A percentile compares a stretch with the other conserved stretches of the same genome.
Evolutionary conservation across 164 flowering plant species (phyloP).

Genomic region (Nymphaea colorata): DNA sequence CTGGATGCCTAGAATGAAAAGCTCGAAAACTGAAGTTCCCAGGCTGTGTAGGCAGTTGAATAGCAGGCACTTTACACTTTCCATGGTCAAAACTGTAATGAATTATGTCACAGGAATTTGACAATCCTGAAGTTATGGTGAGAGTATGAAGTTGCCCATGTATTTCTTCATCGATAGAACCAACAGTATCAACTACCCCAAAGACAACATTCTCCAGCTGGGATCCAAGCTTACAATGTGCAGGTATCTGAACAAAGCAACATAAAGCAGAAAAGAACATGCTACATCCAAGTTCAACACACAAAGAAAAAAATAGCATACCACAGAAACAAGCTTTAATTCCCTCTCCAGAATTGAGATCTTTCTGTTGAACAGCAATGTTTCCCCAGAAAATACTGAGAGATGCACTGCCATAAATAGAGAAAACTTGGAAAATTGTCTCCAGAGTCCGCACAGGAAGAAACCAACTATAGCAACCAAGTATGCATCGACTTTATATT

Average conservation of each 20-base stretch:
- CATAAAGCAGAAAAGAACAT: constrained; percentile 1
- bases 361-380: constrained; percentile 21
- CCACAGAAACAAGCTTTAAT: constrained; percentile 34
- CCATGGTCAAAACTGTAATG: constrained; percentile 42
- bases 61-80: constrained; percentile 37
- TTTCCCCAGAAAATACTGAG: constrained; percentile 19
- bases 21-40: constrained; percentile 35
- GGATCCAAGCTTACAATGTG: constrained; percentile 34
- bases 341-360: constrained; percentile 30
- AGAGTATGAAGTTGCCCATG: constrained; percentile 42
- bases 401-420: constrained; percentile 24
- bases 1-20: constrained; percentile 41
- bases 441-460: no score
- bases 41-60: constrained; percentile 31
- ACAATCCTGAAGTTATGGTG: constrained; percentile 20
- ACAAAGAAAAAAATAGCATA: constrained; percentile 11
- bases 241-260: constrained; percentile 29
- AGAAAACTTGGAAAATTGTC: not conserved
- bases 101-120: constrained; percentile 12
- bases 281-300: no score
- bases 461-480: no score
- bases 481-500: no score
- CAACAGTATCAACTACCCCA: constrained; percentile 41
- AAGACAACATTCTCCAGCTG: constrained; percentile 33
- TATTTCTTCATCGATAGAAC: constrained; percentile 34